Evolutionary conservation across 106 monocot species (phyloP).

Genomic region (Dendrobium huoshanense): DNA sequence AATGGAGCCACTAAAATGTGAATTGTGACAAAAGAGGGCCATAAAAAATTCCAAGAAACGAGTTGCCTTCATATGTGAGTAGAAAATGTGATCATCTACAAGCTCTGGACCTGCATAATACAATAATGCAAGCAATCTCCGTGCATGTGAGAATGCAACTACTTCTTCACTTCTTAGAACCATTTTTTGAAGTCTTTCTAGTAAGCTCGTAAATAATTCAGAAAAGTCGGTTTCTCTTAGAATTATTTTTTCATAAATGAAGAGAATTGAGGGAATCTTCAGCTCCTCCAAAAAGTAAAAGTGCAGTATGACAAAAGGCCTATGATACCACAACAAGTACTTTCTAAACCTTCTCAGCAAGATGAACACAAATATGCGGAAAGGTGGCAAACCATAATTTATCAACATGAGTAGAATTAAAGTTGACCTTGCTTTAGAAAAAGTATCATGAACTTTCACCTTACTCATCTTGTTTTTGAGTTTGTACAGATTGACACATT

Average conservation of each 20-base stretch:
- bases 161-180: no score
- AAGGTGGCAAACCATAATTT: conserved; percentile 54
- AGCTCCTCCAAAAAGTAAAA: conserved; percentile 48
- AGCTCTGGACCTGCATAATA: conserved; percentile 83
- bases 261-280: conserved; percentile 49
- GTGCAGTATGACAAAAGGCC: conserved; percentile 52
- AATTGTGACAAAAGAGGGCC: no score
- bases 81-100: conserved; percentile 60
- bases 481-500: conserved; percentile 4
- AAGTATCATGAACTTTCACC: conserved; percentile 9
- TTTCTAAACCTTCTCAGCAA: conserved; percentile 66
- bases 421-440: conserved; percentile 9
- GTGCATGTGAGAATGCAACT: conserved; percentile 16
- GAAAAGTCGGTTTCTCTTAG: conserved; percentile 40
- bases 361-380: conserved; percentile 83
- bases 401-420: background rate
- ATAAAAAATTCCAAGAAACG: no score
- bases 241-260: conserved; percentile 27
- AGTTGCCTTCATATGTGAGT: conserved; percentile 54
- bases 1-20: no score
- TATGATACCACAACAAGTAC: conserved; percentile 54
- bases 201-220: no score
- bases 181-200: no score
- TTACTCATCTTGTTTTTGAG: conserved; percentile 5
- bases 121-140: conserved; percentile 65